phyloP scores from a whole-genome alignment of 2,329 filamentous ascomycete species.

The Colletotrichum melonis region DNA sequence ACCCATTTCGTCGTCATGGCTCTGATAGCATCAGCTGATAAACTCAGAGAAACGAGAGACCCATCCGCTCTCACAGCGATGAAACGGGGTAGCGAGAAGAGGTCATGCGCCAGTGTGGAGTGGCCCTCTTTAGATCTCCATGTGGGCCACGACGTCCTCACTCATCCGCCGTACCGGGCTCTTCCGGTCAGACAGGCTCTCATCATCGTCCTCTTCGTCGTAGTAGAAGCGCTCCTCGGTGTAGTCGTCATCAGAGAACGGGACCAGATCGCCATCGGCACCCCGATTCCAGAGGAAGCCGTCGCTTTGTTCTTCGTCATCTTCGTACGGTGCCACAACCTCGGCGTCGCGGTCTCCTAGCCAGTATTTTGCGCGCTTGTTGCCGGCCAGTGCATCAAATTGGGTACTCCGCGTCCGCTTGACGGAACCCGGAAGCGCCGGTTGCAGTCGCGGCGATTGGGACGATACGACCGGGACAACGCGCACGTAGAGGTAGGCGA shows the following conservation, averaged over 20 bases:
- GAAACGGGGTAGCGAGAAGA: slow-evolving; percentile 26
- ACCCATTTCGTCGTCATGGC: slow-evolving; percentile 29
- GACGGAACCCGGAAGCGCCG: slow-evolving; percentile 35
- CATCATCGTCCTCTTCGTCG: slow-evolving; percentile 56
- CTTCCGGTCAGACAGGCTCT: slow-evolving; percentile 50
- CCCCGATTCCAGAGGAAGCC: slow-evolving; percentile 68
- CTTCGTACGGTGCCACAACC: slow-evolving; percentile 57
- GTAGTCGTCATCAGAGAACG: slow-evolving; percentile 63
- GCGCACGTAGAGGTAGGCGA: slow-evolving; percentile 92
- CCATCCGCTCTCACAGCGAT: slow-evolving; percentile 13
- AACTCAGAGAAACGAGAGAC: slow-evolving; percentile 19
- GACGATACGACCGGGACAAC: slow-evolving; percentile 82
- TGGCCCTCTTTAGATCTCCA: slow-evolving; percentile 65
- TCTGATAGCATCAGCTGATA: slow-evolving; percentile 1
- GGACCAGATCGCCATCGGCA: slow-evolving; percentile 67
- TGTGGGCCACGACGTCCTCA: slow-evolving; percentile 70
- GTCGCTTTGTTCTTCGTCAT: slow-evolving; percentile 62
- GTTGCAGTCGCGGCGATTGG: slow-evolving; percentile 50
- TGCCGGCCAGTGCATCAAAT: slow-evolving; percentile 60
- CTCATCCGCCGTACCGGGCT: slow-evolving; percentile 66
- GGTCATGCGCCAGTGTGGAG: slow-evolving; percentile 29
- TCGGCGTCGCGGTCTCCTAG: slow-evolving; percentile 75
- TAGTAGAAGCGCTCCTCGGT: slow-evolving; percentile 59
- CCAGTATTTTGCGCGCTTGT: slow-evolving; percentile 91
- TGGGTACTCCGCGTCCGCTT: slow-evolving; percentile 44